A percentile compares a stretch with the other conserved stretches of the same genome.
These are phyloP conservation scores for Lactuca sativa DNA, from an alignment of 129 eudicot genomes.

Conservation along the genomic window DNA sequence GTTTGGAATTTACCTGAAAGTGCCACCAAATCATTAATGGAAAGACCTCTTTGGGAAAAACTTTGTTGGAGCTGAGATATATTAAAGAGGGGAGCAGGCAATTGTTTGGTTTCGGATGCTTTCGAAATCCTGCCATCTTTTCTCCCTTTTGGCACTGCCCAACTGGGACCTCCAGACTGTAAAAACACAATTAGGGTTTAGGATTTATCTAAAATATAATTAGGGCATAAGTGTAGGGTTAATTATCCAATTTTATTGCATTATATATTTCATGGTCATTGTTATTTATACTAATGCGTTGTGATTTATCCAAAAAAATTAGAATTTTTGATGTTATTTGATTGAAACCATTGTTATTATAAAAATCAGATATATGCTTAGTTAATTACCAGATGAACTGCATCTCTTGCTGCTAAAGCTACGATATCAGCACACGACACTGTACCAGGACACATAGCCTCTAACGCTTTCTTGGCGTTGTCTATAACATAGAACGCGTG, in stretches of 20 bases:
- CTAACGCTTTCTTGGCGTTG: slow-evolving; percentile 39
- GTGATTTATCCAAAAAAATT: neutral
- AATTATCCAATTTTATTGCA: neutral
- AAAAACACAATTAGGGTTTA: slow-evolving; percentile 11
- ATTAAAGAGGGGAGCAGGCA: slow-evolving; percentile 41
- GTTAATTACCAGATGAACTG: slow-evolving; percentile 36
- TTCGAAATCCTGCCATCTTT: slow-evolving; percentile 44
- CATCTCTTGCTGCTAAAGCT: slow-evolving; percentile 54
- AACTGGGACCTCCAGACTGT: slow-evolving; percentile 48
- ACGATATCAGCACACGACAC: slow-evolving; percentile 49
- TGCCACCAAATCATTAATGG: slow-evolving; percentile 40
- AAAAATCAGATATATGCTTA: slow-evolving; percentile 1
- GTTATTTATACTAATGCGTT: neutral
- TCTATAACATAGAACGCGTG: slow-evolving; percentile 45
- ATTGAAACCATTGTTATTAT: neutral
- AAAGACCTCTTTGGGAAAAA: slow-evolving; percentile 47
- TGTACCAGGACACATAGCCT: slow-evolving; percentile 39
- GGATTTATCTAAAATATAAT: neutral
- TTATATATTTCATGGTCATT: too few species aligned
- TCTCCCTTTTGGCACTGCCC: slow-evolving; percentile 47
- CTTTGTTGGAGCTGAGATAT: slow-evolving; percentile 43
- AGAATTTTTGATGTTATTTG: neutral
- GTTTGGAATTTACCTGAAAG: slow-evolving; percentile 34
- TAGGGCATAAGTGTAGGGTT: neutral
- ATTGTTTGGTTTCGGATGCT: slow-evolving; percentile 35